Evolutionary conservation across 2,329 filamentous ascomycete species (phyloP).

Genomic region (Beauveria caledonica): DNA sequence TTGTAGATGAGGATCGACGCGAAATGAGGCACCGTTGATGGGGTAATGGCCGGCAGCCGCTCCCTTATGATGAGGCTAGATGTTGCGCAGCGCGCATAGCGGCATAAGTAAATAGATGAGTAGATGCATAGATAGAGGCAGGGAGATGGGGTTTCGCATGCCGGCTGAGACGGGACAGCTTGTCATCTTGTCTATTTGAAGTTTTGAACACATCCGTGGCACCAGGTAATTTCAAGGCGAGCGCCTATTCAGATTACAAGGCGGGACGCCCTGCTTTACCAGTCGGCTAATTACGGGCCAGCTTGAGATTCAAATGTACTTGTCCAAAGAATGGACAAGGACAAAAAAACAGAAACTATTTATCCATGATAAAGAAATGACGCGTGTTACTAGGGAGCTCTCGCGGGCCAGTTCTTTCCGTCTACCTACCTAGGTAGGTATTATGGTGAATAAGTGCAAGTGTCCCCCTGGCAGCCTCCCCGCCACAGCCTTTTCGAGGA

Average conservation of each 20-base stretch:
- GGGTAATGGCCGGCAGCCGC: no score
- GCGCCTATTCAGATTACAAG: neutral
- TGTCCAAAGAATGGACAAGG: no score
- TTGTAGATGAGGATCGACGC: no score
- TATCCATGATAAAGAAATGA: neutral
- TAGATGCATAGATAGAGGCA: neutral
- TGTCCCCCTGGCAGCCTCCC: neutral
- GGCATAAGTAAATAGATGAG: neutral
- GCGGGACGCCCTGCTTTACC: neutral
- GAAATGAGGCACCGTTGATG: no score
- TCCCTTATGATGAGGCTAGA: neutral
- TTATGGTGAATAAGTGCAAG: no score
- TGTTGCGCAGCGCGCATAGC: neutral
- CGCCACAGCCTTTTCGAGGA: neutral
- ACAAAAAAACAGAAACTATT: no score
- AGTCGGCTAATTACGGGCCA: no score
- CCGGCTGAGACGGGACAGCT: neutral
- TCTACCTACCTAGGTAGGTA: no score
- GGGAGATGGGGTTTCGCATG: neutral
- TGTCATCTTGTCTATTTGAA: no score
- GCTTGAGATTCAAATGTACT: no score
- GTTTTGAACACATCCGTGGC: neutral
- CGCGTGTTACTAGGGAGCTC: neutral
- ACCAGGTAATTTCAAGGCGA: no score
- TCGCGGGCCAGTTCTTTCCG: no score